These are phyloP conservation scores for Lachnellula subtilissima DNA, from an alignment of 2,329 filamentous ascomycete species.

Conservation along the genomic window DNA sequence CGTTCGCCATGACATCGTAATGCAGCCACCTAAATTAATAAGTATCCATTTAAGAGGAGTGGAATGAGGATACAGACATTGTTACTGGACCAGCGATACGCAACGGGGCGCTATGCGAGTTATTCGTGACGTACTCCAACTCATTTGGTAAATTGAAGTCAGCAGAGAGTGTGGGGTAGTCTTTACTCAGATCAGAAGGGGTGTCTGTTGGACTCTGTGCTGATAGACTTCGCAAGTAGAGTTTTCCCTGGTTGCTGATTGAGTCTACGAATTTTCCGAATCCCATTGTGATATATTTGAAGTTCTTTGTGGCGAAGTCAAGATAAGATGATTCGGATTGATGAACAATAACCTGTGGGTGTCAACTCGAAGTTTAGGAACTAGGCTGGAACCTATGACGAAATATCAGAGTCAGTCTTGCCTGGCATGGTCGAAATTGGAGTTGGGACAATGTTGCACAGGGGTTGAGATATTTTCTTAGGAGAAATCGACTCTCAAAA, in stretches of 20 bases:
- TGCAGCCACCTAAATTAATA: conserved; percentile 11
- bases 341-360: conserved; percentile 64
- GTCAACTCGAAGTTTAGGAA: conserved; percentile 14
- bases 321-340: conserved; percentile 61
- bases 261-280: conserved; percentile 64
- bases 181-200: conserved; percentile 63
- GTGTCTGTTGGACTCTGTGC: conserved; percentile 60
- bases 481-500: no score
- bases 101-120: conserved; percentile 71
- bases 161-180: conserved; percentile 64
- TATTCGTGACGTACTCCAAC: conserved; percentile 54
- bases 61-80: conserved; percentile 48
- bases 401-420: no score
- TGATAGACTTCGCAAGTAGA: conserved; percentile 79
- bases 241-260: conserved; percentile 51
- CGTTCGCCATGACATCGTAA: conserved; percentile 72
- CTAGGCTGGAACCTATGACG: neutral
- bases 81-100: conserved; percentile 74
- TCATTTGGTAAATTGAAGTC: conserved; percentile 68
- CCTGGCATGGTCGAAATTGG: no score
- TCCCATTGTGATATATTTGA: conserved; percentile 63
- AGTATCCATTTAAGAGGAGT: neutral
- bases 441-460: no score
- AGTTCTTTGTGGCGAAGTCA: conserved; percentile 82
- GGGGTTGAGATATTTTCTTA: no score